A percentile compares a stretch with the other conserved stretches of the same genome.
These are phyloP conservation scores for Phytophthora cryptogea DNA, from an alignment of 352 stramenopile species.

Conservation along the genomic window DNA sequence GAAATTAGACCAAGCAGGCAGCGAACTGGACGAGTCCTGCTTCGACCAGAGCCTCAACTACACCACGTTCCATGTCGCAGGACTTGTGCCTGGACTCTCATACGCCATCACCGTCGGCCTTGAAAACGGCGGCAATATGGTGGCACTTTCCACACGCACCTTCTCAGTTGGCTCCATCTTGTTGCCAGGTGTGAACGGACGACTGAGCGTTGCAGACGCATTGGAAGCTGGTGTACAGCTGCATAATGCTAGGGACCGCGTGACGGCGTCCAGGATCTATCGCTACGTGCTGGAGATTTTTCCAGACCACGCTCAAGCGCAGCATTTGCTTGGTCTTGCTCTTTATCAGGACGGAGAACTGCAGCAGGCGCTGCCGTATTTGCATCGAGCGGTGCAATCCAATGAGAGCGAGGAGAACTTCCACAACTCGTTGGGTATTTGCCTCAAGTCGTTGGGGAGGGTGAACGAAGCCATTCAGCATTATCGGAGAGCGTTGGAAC, in stretches of 20 bases:
- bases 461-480: constrained; percentile 52
- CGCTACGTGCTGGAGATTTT: constrained; percentile 53
- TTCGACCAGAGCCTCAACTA: constrained; percentile 58
- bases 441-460: constrained; percentile 43
- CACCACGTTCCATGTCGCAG: constrained; percentile 57
- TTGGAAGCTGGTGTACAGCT: constrained; percentile 45
- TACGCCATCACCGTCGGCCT: constrained; percentile 66
- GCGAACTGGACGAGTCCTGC: constrained; percentile 56
- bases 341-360: constrained; percentile 49
- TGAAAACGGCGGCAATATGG: constrained; percentile 47
- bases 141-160: constrained; percentile 64
- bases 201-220: constrained; percentile 50
- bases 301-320: constrained; percentile 44
- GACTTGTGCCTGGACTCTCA: constrained; percentile 54
- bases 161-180: constrained; percentile 65
- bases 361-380: constrained; percentile 32
- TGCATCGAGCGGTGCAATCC: constrained; percentile 45
- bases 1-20: constrained; percentile 27
- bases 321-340: constrained; percentile 57
- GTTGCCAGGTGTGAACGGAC: constrained; percentile 19
- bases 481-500: constrained; percentile 53
- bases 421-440: constrained; percentile 61
- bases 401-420: constrained; percentile 55
- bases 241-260: constrained; percentile 39
- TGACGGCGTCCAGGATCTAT: constrained; percentile 51